A percentile compares a stretch with the other conserved stretches of the same genome.
phyloP scores from a whole-genome alignment of 768 basidiomycete genomes.

The Plicaturopsis crispa region DNA sequence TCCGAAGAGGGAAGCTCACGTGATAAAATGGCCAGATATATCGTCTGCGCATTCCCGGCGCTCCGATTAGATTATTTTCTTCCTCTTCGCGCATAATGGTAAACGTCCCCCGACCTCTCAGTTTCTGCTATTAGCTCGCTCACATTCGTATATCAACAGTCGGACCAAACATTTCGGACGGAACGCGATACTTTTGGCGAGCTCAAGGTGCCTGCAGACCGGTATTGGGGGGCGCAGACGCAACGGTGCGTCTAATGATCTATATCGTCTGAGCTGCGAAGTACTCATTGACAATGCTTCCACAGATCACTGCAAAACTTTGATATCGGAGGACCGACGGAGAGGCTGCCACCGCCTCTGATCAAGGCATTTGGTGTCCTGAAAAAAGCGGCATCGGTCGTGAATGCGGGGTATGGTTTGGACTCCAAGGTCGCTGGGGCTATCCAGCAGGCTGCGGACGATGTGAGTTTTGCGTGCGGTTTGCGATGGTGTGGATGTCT shows the following conservation, averaged over 20 bases:
- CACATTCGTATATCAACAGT: no score
- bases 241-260: conserved; percentile 57
- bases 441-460: conserved; percentile 91
- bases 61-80: no score
- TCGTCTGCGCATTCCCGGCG: no score
- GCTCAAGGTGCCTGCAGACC: conserved; percentile 77
- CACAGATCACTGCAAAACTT: conserved; percentile 93
- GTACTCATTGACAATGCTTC: conserved; percentile 8
- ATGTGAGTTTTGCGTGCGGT: conserved; percentile 39
- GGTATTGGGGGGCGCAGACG: conserved; percentile 98
- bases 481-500: not conserved
- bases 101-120: not conserved
- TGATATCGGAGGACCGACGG: conserved; percentile 92
- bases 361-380: conserved; percentile 97
- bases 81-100: conserved; percentile 29
- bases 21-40: no score
- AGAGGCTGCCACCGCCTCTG: conserved; percentile 89
- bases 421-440: conserved; percentile 82
- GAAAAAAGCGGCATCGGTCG: conserved; percentile 92
- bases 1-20: no score
- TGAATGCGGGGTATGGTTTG: conserved; percentile 87
- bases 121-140: conserved; percentile 1
- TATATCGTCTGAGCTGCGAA: no score
- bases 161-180: conserved; percentile 52
- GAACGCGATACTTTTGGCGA: conserved; percentile 97